Base-by-base conservation (phyloP, 2,329 filamentous ascomycete genomes). In the Metarhizium sp. region DNA sequence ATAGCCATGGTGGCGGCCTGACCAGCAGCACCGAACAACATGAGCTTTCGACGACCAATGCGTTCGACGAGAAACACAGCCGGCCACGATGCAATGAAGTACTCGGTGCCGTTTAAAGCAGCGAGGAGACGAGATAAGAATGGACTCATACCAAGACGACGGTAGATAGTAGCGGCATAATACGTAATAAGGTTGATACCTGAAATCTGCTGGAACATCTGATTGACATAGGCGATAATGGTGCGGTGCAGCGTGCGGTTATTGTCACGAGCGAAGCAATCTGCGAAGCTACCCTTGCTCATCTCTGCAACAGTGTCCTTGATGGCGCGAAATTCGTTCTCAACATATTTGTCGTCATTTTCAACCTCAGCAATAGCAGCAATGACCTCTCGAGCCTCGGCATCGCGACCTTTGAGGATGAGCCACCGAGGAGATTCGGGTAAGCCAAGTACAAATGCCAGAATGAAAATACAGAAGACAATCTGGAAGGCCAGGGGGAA, bases 281-380 rank as follows among this genome's bases (percentile, higher is more conserved):
- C 74, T 2, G 64, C 64, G 74, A 79, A 86, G 2, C 75, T 79
- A 4, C 80, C 76, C 53, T 86, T 84, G 34, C 82, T 84, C 53
- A 76, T 73, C 64, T 91, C 86, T n/a, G 82, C 70, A n/a, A 88
- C 84, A 1, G 87, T 82, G 53, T 85, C 79, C 59, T 79, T 79
- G 64, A 86, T 86, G 57, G 83, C 78, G 48, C 73, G 71, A 64
- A 79, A 82, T 63, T 86, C 81, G 14, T 72, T 69, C 16, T 81
- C 68, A 48, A 87, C 79, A 65, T 75, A 82, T 2, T 79, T 78
- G n/a, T 81, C 78, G 51, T 81, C 77, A 2, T 65, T 63, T 6
- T 79, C 78, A 50, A 80, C 69, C 59, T 74, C 77, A 52, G 83
- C 80, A 18, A 87, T 71, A 51, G 76, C 80, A 18, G 71, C 69